Evolutionary conservation across 768 basidiomycete genomes (phyloP).

Genomic region (Tulasnella sp.): DNA sequence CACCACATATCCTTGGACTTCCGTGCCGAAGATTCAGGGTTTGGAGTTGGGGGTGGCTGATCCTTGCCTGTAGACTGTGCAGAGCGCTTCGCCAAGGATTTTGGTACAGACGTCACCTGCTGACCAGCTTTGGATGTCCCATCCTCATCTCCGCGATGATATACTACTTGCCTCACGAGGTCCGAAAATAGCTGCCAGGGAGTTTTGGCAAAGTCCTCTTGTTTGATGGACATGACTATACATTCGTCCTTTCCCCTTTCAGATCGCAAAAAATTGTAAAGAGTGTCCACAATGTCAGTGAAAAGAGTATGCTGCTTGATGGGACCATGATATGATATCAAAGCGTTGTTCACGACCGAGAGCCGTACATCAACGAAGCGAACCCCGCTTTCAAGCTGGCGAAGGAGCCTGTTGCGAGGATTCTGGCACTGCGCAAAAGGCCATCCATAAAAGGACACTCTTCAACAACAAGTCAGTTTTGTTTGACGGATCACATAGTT

Average conservation of each 20-base stretch:
- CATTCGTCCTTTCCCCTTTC: slow-evolving; percentile 51
- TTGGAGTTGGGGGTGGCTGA: slow-evolving; percentile 4
- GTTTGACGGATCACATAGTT: not conserved
- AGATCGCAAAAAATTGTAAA: slow-evolving; percentile 52
- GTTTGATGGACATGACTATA: slow-evolving; percentile 77
- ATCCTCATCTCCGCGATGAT: slow-evolving; percentile 27
- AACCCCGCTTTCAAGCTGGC: slow-evolving; percentile 65
- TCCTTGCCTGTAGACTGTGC: not conserved
- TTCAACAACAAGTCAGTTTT: slow-evolving; percentile 23
- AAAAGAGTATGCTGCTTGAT: slow-evolving; percentile 62
- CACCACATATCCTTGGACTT: slow-evolving; percentile 55
- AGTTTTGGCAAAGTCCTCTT: slow-evolving; percentile 52
- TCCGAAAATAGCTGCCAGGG: slow-evolving; percentile 43
- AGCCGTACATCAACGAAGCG: slow-evolving; percentile 17
- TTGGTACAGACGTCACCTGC: not conserved
- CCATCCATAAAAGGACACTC: slow-evolving; percentile 77
- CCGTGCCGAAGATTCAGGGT: slow-evolving; percentile 10
- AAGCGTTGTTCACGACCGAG: slow-evolving; percentile 14
- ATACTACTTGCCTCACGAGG: slow-evolving; percentile 53
- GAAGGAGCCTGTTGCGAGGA: slow-evolving; percentile 41
- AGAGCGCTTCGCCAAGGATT: too few species aligned
- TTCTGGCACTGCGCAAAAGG: slow-evolving; percentile 81
- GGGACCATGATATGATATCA: slow-evolving; percentile 57
- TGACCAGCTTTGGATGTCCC: not conserved
- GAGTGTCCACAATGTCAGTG: slow-evolving; percentile 43